phyloP scores from a whole-genome alignment of 371 early-diverging fungal species.

The Mortierella sp. region DNA sequence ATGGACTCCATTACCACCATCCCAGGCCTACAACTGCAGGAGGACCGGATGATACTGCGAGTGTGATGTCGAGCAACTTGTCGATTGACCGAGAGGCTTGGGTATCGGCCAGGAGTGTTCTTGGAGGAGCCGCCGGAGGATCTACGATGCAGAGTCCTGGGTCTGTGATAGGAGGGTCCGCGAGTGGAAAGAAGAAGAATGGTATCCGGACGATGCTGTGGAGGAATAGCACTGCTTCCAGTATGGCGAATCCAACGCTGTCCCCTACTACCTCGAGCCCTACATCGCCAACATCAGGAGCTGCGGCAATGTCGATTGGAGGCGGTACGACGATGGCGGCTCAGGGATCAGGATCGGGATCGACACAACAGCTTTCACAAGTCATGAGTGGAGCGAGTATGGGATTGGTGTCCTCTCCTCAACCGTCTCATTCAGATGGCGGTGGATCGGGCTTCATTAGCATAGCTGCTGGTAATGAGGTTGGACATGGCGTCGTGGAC shows the following conservation, averaged over 20 bases:
- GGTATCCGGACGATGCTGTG: conserved; percentile 40
- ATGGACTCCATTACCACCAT: conserved; percentile 23
- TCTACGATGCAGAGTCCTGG: background rate
- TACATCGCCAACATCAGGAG: background rate
- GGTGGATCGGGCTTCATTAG: background rate
- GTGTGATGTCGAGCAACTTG: conserved; percentile 50
- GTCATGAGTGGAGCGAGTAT: conserved; percentile 31
- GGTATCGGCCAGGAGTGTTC: conserved; percentile 27
- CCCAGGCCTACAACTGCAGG: background rate
- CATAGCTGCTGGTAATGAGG: conserved; percentile 13
- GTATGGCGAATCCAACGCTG: conserved; percentile 27
- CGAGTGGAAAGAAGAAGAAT: conserved; percentile 41
- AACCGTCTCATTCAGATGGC: background rate
- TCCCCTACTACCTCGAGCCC: background rate
- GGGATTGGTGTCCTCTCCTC: background rate
- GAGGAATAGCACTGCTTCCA: conserved; percentile 44
- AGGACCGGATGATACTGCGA: conserved; percentile 40
- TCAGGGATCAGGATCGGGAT: background rate
- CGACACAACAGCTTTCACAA: conserved; percentile 30
- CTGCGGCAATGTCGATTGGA: background rate
- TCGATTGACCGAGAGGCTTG: conserved; percentile 51
- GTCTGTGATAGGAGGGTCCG: conserved; percentile 7
- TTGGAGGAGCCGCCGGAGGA: conserved; percentile 15
- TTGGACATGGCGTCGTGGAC: background rate
- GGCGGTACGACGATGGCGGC: background rate